Evolutionary conservation across 169 alveolate genomes (phyloP).

Genomic region (Eimeria tenella): DNA sequence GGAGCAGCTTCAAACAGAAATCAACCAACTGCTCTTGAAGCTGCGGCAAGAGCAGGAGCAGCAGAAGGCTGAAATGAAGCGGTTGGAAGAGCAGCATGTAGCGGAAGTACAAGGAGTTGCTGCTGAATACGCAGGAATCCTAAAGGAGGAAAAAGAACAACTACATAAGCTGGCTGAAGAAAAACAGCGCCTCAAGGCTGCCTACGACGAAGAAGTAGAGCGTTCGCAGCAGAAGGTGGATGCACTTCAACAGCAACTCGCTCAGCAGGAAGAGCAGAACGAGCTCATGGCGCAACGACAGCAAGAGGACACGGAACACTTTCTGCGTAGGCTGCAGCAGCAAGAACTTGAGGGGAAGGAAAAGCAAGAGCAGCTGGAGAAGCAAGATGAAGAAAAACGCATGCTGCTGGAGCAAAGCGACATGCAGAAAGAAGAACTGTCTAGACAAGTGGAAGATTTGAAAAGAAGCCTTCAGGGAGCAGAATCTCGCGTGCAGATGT

Average conservation of each 20-base stretch:
- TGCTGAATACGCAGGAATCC: conserved; percentile 4
- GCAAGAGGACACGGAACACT: conserved; percentile 62
- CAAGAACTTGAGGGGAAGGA: conserved; percentile 28
- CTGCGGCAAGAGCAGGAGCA: conserved; percentile 54
- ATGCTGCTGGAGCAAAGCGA: conserved; percentile 14
- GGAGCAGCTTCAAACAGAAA: conserved; percentile 43
- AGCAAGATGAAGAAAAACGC: conserved; percentile 31
- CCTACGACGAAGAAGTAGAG: conserved; percentile 22
- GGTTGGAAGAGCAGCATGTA: conserved; percentile 22
- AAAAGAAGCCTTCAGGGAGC: conserved; percentile 25
- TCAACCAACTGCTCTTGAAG: conserved; percentile 4
- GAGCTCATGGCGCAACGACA: conserved; percentile 51
- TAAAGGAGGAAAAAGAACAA: background rate
- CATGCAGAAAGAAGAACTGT: conserved; percentile 20
- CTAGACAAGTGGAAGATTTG: background rate
- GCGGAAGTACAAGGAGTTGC: background rate
- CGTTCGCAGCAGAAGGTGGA: conserved; percentile 62
- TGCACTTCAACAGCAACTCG: conserved; percentile 24
- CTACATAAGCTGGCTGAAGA: conserved; percentile 33
- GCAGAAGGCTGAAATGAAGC: background rate
- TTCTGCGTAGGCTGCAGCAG: conserved; percentile 45
- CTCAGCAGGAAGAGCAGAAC: conserved; percentile 62
- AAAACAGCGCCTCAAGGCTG: background rate
- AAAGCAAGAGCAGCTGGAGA: conserved; percentile 16
- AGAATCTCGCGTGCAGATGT: background rate